Base-by-base conservation (phyloP, 23 red algal genomes). In the Cyanidium caldarium region DNA sequence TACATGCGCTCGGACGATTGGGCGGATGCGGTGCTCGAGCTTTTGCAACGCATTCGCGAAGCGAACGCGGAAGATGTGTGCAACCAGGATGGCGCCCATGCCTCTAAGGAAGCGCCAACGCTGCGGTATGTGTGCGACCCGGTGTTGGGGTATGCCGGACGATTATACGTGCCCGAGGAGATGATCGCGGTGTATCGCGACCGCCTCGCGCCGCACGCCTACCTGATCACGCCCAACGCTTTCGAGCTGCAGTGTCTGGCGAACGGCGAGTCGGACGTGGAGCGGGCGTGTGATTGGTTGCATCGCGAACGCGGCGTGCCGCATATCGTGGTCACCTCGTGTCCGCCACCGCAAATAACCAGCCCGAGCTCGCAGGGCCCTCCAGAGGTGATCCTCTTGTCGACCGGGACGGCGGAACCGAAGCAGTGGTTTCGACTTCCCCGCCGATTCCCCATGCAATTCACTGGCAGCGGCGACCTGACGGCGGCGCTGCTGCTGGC, bases 41-140 rank as follows among this genome's bases (percentile, higher is more conserved):
- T 98, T 14, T 72, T 69, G 31, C 66, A 88, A 57, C 72, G 76
- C 34, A 40, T 81, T 12, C 33, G 36, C 26, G 13, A 28, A 21
- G 17, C 65, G 7, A 38, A 34, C 37, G 17, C 37, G 14, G 69
- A 66, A 1, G 40, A 75, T 1, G 66, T 98, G 0, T n/a, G n/a
- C n/a, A n/a, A n/a, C n/a, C n/a, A n/a, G n/a, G n/a, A n/a, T n/a
- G n/a, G n/a, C n/a, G n/a, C n/a, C n/a, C n/a, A n/a, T n/a, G n/a
- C n/a, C n/a, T n/a, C n/a, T n/a, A n/a, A n/a, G n/a, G n/a, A n/a
- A n/a, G n/a, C n/a, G n/a, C n/a, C n/a, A n/a, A n/a, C n/a, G n/a
- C n/a, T n/a, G n/a, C 16, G 23, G 10, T 84, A 78, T 65, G 79
- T 98, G 16, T 98, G 92, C 75, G 92, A 98, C 38, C 92, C 92